phyloP scores from a whole-genome alignment of 1,284 basidiomycete species.

The Amylostereum areolatum region DNA sequence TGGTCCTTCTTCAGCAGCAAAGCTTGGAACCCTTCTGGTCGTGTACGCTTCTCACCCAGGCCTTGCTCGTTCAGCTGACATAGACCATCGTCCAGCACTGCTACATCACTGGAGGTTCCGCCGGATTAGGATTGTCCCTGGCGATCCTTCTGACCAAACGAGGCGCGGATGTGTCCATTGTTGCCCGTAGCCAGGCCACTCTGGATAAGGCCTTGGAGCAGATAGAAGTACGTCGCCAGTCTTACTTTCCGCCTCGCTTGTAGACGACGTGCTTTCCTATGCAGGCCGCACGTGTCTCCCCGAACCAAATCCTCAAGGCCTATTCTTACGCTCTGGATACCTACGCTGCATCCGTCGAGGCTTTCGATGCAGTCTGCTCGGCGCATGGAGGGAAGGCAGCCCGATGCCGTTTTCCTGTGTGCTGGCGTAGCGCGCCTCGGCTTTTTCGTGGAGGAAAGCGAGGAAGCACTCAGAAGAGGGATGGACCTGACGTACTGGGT shows the following conservation, averaged over 20 bases:
- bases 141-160: conserved; percentile 62
- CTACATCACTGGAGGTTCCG: conserved; percentile 78
- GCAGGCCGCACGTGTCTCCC: conserved; percentile 40
- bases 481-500: conserved; percentile 67
- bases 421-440: conserved; percentile 67
- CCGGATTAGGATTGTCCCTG: conserved; percentile 73
- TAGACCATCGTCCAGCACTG: conserved; percentile 45
- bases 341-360: conserved; percentile 43
- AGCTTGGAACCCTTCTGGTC: conserved; percentile 25
- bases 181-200: conserved; percentile 64
- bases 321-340: conserved; percentile 60
- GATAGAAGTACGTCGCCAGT: conserved; percentile 48
- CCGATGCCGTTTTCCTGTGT: conserved; percentile 75
- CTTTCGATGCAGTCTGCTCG: conserved; percentile 54
- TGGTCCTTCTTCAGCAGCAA: conserved; percentile 13
- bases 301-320: conserved; percentile 51
- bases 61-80: not conserved
- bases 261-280: not conserved
- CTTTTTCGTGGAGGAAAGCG: conserved; percentile 68
- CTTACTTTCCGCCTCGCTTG: not conserved
- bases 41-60: conserved; percentile 12
- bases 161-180: conserved; percentile 80
- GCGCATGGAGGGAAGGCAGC: conserved; percentile 47
- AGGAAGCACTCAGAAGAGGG: conserved; percentile 52
- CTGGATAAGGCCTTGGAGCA: conserved; percentile 52